Evolutionary conservation across 768 basidiomycete genomes (phyloP), one percentile per base, ranked within the genome.

Genomic region (Postia placenta): DNA sequence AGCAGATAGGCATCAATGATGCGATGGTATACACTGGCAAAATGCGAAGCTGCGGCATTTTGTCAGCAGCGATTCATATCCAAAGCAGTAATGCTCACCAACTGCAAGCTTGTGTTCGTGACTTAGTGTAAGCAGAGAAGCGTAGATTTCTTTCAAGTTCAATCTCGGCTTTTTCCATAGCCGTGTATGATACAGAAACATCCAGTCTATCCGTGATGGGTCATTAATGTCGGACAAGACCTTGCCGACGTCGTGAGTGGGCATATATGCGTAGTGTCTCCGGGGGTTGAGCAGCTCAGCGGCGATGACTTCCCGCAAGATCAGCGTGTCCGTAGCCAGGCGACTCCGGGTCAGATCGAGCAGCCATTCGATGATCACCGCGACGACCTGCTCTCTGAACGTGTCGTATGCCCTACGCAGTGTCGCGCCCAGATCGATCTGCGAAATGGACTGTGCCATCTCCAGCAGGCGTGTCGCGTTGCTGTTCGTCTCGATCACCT

Each of bases 351-450:
- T 85, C 46, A 92, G 72, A 64, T 92, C 88, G 51, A 87, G 68
- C 36, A 92, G 70, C 89, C 87, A 88, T 64, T 92, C 87, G 52
- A 94, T 86, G 51, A 96, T 79, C 37, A 91, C 85, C 1, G 79
- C 80, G 5, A 79, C 82, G 30, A 92, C 76, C 64, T 92, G 85
- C 61, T 98, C 95, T 55, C 86, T 77, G 61, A 92, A 96, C 0
- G 87, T 88, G 59, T 95, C 92, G 59, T 85, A 83, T 5, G 89
- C 86, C 36, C 87, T 76, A 3, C 93, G 82, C 46, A 98, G 81
- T 3, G 90, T 93, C 33, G 96, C 88, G 12, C 87, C 92, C 2
- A 98, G 72, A 57, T 98, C 95, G 50, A 97, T 92, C 60, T 92
- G 86, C 5, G 82, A 71, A 52, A 97, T 82, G 45, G 78, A 74